phyloP scores from a whole-genome alignment of 495 filamentous ascomycete genomes.

The Glutinoglossum americanum region DNA sequence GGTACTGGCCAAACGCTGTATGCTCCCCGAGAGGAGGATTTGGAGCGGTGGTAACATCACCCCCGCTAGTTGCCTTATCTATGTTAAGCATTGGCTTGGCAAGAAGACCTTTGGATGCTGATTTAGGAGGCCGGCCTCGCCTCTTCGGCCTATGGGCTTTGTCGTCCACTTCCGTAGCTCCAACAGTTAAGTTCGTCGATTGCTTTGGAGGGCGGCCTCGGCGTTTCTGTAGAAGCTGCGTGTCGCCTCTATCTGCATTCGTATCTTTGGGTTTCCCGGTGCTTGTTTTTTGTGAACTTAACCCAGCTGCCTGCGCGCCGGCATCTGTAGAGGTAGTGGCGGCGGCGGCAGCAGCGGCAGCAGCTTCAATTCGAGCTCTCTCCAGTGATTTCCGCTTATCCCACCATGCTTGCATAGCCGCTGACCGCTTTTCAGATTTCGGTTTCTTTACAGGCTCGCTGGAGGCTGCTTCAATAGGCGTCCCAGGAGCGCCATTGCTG shows the following conservation, averaged over 20 bases:
- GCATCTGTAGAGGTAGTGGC: background rate
- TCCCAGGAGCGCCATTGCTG: background rate
- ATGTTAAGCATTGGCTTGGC: background rate
- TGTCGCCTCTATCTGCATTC: background rate
- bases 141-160: background rate
- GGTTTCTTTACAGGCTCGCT: background rate
- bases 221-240: background rate
- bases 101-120: background rate
- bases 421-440: slow-evolving; percentile 1
- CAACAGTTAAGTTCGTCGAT: background rate
- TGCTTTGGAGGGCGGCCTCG: background rate
- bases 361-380: background rate
- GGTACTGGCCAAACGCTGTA: background rate
- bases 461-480: background rate
- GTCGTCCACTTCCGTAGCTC: background rate
- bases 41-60: background rate
- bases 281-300: background rate
- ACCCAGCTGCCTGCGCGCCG: background rate
- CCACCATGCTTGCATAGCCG: slow-evolving; percentile 3
- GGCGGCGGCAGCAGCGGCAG: background rate
- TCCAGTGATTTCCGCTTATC: background rate
- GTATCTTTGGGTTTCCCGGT: background rate
- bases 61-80: background rate
- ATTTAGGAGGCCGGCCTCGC: background rate
- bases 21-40: background rate